Percentiles rank a stretch among this genome's conserved stretches.
Conservation (phyloP, 2,329 filamentous ascomycete genomes). For the Xylariaceae sp. region DNA sequence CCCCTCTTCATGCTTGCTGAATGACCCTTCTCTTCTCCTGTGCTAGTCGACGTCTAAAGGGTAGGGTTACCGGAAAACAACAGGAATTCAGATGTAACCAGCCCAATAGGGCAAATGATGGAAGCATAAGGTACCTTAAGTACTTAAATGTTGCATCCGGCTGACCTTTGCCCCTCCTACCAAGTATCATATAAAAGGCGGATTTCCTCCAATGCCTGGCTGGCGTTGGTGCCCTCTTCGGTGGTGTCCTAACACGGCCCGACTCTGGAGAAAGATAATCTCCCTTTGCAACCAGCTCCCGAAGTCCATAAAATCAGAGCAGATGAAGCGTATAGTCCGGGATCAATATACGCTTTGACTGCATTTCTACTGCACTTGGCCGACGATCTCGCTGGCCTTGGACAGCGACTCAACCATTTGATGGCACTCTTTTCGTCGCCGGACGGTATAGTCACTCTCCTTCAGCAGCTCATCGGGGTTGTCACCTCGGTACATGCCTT, state of each 20-base stretch:
- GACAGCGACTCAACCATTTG: constrained; percentile 96
- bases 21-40: constrained; percentile 11
- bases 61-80: not conserved
- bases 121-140: constrained; percentile 7
- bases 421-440: constrained; percentile 95
- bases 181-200: constrained; percentile 6
- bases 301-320: constrained; percentile 1
- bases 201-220: constrained; percentile 13
- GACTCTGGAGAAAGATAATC: not conserved
- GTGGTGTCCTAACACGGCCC: not conserved
- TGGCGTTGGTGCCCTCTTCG: not conserved
- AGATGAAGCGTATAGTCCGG: constrained; percentile 1
- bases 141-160: constrained; percentile 1
- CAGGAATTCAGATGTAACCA: not conserved
- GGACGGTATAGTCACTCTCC: constrained; percentile 96
- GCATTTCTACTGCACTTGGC: constrained; percentile 66
- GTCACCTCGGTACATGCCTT: constrained; percentile 94
- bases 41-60: constrained; percentile 13
- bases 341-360: constrained; percentile 1
- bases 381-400: constrained; percentile 95
- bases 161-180: constrained; percentile 10
- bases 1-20: constrained; percentile 11
- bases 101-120: constrained; percentile 3
- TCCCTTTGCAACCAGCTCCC: not conserved
- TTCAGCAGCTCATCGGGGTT: constrained; percentile 94